Evolutionary conservation across 257 asterid species (phyloP), one percentile per base, ranked within the genome.

Genomic region (Verbascum thapsus): DNA sequence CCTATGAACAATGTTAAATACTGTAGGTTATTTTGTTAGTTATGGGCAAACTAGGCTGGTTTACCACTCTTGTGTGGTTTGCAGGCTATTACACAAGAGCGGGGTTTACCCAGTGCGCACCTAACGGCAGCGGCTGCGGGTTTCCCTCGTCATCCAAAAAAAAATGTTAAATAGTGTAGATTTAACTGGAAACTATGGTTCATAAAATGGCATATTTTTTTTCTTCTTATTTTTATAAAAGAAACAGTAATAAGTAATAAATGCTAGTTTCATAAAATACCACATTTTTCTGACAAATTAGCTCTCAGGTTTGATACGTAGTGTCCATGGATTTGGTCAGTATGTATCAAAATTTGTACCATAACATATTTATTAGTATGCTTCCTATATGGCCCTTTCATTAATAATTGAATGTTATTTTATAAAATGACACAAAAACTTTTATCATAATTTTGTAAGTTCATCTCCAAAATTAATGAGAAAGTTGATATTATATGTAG

Each of bases 251-350:
- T n/a, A n/a, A n/a, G n/a, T 42, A 61, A 64, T 64, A 43, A 64
- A 55, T 73, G 58, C 51, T 53, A 48, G 40, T 57, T 56, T 16
- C 48, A 41, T 42, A 20, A 42, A 26, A 53, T 19, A n/a, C 53
- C 65, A 59, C 41, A 26, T 59, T 59, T 59, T 2, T 26, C 63
- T 45, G 41, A 45, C 52, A 49, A 48, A 48, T 68, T 71, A 68
- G n/a, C n/a, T 66, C 70, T 61, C 45, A 66, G 66, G 12, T n/a
- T 72, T 57, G 69, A 76, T 56, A 67, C 45, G 72, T 67, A 57
- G 73, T 63, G 77, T 76, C 81, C 39, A 62, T 50, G 68, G 47
- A n/a, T n/a, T n/a, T n/a, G n/a, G n/a, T 54, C 60, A 49, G 41
- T 56, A 57, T 18, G 64, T 67, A 53, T 61, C 12, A 42, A 62